phyloP scores from a whole-genome alignment of 352 stramenopile genomes.

The Phytophthora ramorum region DNA sequence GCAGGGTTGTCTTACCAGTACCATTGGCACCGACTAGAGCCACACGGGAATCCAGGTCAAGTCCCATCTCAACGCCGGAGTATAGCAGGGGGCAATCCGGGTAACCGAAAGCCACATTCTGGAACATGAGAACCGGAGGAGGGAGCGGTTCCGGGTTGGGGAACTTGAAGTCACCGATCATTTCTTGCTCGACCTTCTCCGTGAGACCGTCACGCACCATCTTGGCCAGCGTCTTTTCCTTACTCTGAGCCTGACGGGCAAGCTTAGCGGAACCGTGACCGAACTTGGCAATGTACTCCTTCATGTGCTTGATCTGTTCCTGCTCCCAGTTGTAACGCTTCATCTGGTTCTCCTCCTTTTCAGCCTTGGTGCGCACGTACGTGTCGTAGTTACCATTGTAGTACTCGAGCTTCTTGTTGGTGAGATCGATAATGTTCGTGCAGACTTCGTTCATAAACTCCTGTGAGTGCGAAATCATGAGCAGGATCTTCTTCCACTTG shows the following conservation, averaged over 20 bases:
- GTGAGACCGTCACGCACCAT: slow-evolving; percentile 97
- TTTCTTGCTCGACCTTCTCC: slow-evolving; percentile 93
- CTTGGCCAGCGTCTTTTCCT: slow-evolving; percentile 99
- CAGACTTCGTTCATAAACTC: slow-evolving; percentile 99
- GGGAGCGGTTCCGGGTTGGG: slow-evolving; percentile 95
- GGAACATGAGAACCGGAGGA: slow-evolving; percentile 97
- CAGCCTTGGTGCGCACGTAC: slow-evolving; percentile 96
- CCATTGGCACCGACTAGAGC: slow-evolving; percentile 97
- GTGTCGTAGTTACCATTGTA: slow-evolving; percentile 99
- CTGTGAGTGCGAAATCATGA: slow-evolving; percentile 98
- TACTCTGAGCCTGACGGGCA: slow-evolving; percentile 97
- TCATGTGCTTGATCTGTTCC: slow-evolving; percentile 98
- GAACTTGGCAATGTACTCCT: slow-evolving; percentile 99
- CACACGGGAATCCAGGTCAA: slow-evolving; percentile 97
- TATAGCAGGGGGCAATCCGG: slow-evolving; percentile 93
- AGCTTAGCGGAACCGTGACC: slow-evolving; percentile 98
- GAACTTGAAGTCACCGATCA: slow-evolving; percentile 95
- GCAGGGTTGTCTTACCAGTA: slow-evolving; percentile 96
- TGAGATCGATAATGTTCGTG: slow-evolving; percentile 98
- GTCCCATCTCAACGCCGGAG: slow-evolving; percentile 93
- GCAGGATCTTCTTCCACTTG: slow-evolving; percentile 97
- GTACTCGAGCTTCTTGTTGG: slow-evolving; percentile 95
- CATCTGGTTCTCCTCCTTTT: slow-evolving; percentile 99
- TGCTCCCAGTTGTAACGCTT: slow-evolving; percentile 98
- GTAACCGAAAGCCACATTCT: slow-evolving; percentile 98